Conservation (phyloP, 2,329 filamentous ascomycete species). For the Nectriaceae sp. region DNA sequence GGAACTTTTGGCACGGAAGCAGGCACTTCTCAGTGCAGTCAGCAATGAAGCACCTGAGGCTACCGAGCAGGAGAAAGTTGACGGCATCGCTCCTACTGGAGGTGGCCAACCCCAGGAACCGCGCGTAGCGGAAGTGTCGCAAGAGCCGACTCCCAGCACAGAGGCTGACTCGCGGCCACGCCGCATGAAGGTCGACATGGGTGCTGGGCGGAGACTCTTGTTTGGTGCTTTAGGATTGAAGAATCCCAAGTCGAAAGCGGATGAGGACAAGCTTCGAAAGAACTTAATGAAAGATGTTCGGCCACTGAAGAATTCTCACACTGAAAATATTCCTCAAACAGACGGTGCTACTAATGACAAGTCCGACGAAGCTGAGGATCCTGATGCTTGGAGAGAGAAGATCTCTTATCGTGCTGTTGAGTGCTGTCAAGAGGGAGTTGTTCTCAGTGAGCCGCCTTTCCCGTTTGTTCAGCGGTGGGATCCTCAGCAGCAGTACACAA, state of each 20-base stretch:
- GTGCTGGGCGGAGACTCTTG: slow-evolving; percentile 66
- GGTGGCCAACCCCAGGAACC: slow-evolving; percentile 9
- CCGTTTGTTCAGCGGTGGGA: slow-evolving; percentile 92
- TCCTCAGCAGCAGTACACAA: slow-evolving; percentile 62
- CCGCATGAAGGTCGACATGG: slow-evolving; percentile 44
- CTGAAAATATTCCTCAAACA: slow-evolving; percentile 17
- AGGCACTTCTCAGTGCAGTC: slow-evolving; percentile 39
- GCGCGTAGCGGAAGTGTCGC: background rate
- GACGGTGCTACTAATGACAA: slow-evolving; percentile 10
- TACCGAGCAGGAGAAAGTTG: slow-evolving; percentile 6
- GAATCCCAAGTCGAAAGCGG: slow-evolving; percentile 67
- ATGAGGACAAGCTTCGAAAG: slow-evolving; percentile 63
- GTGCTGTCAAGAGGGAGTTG: slow-evolving; percentile 70
- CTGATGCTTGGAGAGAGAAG: slow-evolving; percentile 71
- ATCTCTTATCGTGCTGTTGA: slow-evolving; percentile 80
- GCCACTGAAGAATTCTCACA: slow-evolving; percentile 39
- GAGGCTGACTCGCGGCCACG: slow-evolving; percentile 14
- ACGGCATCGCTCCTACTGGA: background rate
- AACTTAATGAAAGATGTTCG: slow-evolving; percentile 59
- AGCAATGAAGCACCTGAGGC: slow-evolving; percentile 15
- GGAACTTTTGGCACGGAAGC: slow-evolving; percentile 42
- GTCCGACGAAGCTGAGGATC: slow-evolving; percentile 36
- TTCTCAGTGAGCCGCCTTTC: slow-evolving; percentile 78
- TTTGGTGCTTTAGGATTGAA: slow-evolving; percentile 73
- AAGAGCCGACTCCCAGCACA: slow-evolving; percentile 6